phyloP scores from a whole-genome alignment of 148 eudicot genomes.

The Nyssa sinensis region DNA sequence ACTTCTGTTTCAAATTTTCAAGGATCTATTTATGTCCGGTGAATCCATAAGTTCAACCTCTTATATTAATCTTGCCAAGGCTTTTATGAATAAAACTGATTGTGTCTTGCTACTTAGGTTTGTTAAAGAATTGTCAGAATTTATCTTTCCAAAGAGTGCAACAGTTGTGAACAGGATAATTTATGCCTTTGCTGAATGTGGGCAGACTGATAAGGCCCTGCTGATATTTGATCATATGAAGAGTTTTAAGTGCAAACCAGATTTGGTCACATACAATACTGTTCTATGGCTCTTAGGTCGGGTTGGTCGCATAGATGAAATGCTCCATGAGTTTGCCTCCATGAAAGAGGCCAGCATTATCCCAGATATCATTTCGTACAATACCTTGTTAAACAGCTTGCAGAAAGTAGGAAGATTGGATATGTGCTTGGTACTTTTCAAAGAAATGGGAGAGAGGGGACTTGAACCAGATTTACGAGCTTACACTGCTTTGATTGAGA shows the following conservation, averaged over 20 bases:
- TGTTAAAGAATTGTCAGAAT: conserved; percentile 50
- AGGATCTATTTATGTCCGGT: conserved; percentile 47
- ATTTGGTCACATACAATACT: conserved; percentile 79
- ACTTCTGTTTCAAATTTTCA: conserved; percentile 50
- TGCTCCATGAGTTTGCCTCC: conserved; percentile 60
- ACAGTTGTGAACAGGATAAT: conserved; percentile 68
- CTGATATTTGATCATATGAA: conserved; percentile 53
- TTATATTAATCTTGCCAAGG: conserved; percentile 59
- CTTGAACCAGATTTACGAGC: conserved; percentile 69
- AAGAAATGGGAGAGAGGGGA: conserved; percentile 59
- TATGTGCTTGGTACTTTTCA: conserved; percentile 40
- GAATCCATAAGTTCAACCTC: conserved; percentile 33
- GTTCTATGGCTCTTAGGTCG: conserved; percentile 67
- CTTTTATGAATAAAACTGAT: conserved; percentile 45
- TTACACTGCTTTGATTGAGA: conserved; percentile 74
- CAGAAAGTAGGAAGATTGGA: conserved; percentile 67
- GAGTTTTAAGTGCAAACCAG: conserved; percentile 51
- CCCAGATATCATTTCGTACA: conserved; percentile 74
- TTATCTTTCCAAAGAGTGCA: conserved; percentile 42
- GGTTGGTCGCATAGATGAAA: conserved; percentile 60
- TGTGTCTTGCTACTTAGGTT: conserved; percentile 33
- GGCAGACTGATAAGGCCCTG: conserved; percentile 59
- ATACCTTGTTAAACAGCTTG: conserved; percentile 65
- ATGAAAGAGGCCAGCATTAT: conserved; percentile 56
- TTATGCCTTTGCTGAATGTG: conserved; percentile 61